Evolutionary conservation across 208 protist species (phyloP), one percentile per base, ranked within the genome.

Genomic region (Tritrichomonas musculus): DNA sequence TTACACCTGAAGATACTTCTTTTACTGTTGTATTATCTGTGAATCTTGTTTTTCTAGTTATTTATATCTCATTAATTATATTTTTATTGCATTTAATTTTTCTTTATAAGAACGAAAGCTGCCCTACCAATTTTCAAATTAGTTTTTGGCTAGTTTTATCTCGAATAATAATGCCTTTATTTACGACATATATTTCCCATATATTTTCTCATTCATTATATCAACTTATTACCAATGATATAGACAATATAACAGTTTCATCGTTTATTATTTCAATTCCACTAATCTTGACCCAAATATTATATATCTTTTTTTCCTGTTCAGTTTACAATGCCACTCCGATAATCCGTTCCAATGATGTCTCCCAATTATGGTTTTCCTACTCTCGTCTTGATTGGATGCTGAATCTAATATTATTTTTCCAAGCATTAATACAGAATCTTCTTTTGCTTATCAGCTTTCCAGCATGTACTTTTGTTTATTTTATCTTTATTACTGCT

Each of bases 251-350:
- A 20, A 36, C 3, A 50, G 47, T 47, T 30, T 82, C 39, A 50
- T 47, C 41, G 1, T 60, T 82, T 27, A 82, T 82, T n/a, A 82
- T 82, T n/a, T 30, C 73, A 13, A 50, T 50, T n/a, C 73, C 73
- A 30, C 41, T 82, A 50, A 47, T 50, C 27, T 20, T 39, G 49
- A 30, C 41, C 50, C 73, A 82, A 25, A 47, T 41, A 8, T 36
- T 39, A 53, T 82, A 82, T 50, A 82, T 82, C 14, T 82, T 50
- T 39, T 82, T 82, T 82, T 82, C 73, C 4, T 82, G 73, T 30
- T 47, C 33, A 30, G 73, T 82, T 50, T 82, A 82, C 41, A 82
- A 82, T 50, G 73, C 73, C 8, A 82, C 73, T 30, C 73, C 73
- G 33, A 82, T 82, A 0, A 4, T 82, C 30, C 33, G 73, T 50